Base-by-base conservation (phyloP, 805 yeast genomes). In the Saturnispora besseyi region DNA sequence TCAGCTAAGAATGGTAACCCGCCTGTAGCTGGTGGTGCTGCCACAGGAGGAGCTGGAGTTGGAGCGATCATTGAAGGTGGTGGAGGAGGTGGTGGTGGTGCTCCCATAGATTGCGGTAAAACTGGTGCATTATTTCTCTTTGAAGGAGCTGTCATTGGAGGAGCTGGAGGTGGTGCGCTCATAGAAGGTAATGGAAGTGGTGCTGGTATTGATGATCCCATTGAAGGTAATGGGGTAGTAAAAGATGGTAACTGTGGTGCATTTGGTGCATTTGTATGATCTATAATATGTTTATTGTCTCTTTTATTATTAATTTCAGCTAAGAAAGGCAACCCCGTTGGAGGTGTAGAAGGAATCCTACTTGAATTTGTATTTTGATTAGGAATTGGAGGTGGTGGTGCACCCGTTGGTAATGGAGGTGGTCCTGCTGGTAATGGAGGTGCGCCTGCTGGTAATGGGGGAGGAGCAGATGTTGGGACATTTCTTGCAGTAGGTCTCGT, bases 1-100 rank as follows among this genome's bases (percentile, higher is more conserved):
- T 79, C 77, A 0, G 79, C 79, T 45, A 79, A 67, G 56, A 80
- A 79, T 6, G 86, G 84, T 24, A 79, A 60, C 0, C 71, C 75
- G 1, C 78, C 78, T 8, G 58, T 45, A 13, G 63, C 58, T 8
- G 62, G 48, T 11, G 56, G 45, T 43, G 53, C 24, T 44, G 55
- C n/a, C 21, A 44, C 18, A 22, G 63, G 52, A 13, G 61, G 56
- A 13, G 52, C 53, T n/a, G 54, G 34, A 12, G 51, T 33, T 33
- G 55, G 53, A 5, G 34, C 51, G 36, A 56, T 43, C 22, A 64
- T 57, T 11, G 62, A 46, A 13, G 63, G 51, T 10, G 24, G 22
- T 6, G 59, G 46, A 9, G 60, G 50, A 15, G 63, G 43, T n/a
- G 61, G 57, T 10, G 56, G 46, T n/a, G 62, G 57, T 8, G 54